These are phyloP conservation scores for Fusarium udum DNA, from an alignment of 2,329 filamentous ascomycete species.

Conservation along the genomic window DNA sequence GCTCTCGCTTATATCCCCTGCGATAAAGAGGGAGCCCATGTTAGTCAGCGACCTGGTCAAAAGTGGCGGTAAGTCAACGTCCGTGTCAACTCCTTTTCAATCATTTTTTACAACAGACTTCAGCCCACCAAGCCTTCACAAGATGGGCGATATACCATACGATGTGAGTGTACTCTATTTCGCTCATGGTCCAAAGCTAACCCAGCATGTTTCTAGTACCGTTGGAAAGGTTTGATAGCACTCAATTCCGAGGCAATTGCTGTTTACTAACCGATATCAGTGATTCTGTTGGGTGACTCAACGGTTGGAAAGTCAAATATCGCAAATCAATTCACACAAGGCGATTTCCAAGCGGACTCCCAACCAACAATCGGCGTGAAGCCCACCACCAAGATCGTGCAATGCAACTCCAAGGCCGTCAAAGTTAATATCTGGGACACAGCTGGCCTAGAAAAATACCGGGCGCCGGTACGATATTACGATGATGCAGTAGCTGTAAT, in stretches of 20 bases:
- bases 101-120: neutral
- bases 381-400: neutral
- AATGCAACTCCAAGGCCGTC: neutral
- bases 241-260: fast-evolving
- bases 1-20: neutral
- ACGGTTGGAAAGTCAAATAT: conserved; percentile 7
- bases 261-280: neutral
- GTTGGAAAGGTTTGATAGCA: neutral
- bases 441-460: neutral
- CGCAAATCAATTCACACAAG: neutral
- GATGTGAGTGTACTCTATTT: neutral
- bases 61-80: neutral
- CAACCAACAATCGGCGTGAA: neutral
- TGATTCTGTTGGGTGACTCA: neutral
- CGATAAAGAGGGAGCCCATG: neutral
- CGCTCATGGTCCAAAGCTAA: neutral
- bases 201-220: fast-evolving
- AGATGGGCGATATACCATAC: neutral
- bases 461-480: neutral
- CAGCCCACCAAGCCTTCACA: fast-evolving
- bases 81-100: neutral
- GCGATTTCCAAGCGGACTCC: neutral
- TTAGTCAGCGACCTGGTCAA: neutral
- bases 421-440: conserved; percentile 7
- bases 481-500: neutral